Conservation (phyloP, 2,329 filamentous ascomycete genomes). For the Pseudomassariella vexata region DNA sequence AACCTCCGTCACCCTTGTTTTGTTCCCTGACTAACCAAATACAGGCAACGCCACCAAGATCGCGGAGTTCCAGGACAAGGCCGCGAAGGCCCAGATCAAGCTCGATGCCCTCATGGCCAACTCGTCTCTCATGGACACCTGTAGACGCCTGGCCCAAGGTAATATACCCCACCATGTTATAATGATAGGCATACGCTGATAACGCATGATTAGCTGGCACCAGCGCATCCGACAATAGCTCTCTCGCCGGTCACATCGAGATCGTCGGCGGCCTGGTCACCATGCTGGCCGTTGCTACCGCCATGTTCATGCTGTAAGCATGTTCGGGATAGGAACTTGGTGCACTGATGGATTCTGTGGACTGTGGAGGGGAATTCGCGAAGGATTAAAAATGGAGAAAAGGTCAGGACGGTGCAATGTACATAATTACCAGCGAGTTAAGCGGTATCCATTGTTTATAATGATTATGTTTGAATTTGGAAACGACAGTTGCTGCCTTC, state of each 20-base stretch:
- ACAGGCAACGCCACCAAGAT: constrained; percentile 28
- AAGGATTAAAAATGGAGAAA: too few relatives aligned
- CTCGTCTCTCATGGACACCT: constrained; percentile 27
- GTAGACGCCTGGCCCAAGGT: constrained; percentile 14
- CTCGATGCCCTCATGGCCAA: constrained; percentile 28
- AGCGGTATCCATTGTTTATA: too few relatives aligned
- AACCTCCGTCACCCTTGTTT: neutral
- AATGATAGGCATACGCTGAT: too few relatives aligned
- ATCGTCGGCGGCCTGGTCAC: constrained; percentile 5
- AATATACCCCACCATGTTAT: too few relatives aligned
- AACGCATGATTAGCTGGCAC: too few relatives aligned
- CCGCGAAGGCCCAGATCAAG: constrained; percentile 20
- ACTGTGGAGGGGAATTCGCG: too few relatives aligned
- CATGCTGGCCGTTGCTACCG: constrained; percentile 3
- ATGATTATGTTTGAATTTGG: too few relatives aligned
- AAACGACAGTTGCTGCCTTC: too few relatives aligned
- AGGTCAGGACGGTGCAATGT: too few relatives aligned
- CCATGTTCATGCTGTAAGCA: constrained; percentile 6
- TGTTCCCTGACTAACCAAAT: neutral
- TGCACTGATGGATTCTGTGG: too few relatives aligned
- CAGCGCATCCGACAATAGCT: constrained; percentile 3
- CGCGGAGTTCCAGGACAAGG: constrained; percentile 28
- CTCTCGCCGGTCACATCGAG: constrained; percentile 6
- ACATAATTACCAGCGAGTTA: too few relatives aligned
- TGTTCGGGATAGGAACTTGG: too few relatives aligned